Conservation (phyloP, 352 stramenopile genomes). For the Halophytophthora batemanensis region DNA sequence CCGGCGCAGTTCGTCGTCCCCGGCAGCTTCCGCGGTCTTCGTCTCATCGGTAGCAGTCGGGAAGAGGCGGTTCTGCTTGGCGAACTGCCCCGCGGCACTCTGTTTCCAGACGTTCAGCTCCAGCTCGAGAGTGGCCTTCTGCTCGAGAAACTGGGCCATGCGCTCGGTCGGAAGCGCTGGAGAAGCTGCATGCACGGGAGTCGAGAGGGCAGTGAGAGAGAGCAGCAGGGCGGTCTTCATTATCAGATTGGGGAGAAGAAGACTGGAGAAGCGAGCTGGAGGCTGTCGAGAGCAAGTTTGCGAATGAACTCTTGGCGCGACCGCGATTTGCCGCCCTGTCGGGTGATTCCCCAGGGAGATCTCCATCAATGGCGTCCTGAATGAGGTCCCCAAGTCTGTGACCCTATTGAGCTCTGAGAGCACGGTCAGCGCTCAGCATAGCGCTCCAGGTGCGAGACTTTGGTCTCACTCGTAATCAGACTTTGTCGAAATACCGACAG, state of each 20-base stretch:
- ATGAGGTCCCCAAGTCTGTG: too few species aligned
- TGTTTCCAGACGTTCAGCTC: conserved; percentile 53
- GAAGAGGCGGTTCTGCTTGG: conserved; percentile 48
- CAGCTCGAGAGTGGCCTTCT: conserved; percentile 31
- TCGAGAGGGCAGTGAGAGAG: conserved; percentile 13
- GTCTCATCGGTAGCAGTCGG: conserved; percentile 6
- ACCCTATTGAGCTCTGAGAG: neutral
- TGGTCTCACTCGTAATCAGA: conserved; percentile 27
- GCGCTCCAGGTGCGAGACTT: conserved; percentile 5
- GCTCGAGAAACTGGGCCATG: conserved; percentile 43
- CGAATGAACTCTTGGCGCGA: conserved; percentile 23
- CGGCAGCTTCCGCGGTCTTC: conserved; percentile 14
- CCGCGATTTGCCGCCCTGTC: neutral
- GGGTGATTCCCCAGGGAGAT: neutral
- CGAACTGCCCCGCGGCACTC: conserved; percentile 41
- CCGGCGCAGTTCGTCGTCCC: conserved; percentile 43
- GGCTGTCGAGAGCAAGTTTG: conserved; percentile 25
- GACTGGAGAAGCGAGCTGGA: conserved; percentile 11
- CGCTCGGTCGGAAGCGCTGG: conserved; percentile 27
- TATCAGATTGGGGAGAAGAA: neutral
- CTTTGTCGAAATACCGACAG: conserved; percentile 1
- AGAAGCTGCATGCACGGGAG: conserved; percentile 10
- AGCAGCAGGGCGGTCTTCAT: conserved; percentile 41
- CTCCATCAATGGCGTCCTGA: too few species aligned
- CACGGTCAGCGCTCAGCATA: neutral